Evolutionary conservation across 345 rosid species (phyloP).

Genomic region (Aquilaria sinensis): DNA sequence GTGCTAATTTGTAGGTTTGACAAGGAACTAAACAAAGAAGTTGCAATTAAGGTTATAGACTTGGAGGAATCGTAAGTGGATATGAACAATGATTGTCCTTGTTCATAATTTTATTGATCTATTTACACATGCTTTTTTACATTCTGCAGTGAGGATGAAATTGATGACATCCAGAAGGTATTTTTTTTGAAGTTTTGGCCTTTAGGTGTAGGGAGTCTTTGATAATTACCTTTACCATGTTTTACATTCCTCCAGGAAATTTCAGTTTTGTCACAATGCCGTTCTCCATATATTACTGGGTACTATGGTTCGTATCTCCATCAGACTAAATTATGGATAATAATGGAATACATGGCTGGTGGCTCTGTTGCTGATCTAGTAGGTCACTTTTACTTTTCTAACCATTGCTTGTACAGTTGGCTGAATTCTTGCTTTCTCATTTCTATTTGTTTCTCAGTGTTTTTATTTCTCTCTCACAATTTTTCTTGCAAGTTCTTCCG

Average conservation of each 20-base stretch:
- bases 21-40: slow-evolving; percentile 87
- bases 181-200: slow-evolving; percentile 11
- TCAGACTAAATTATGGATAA: slow-evolving; percentile 97
- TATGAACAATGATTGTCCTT: slow-evolving; percentile 6
- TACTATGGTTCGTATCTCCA: slow-evolving; percentile 96
- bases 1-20: slow-evolving; percentile 73
- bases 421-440: background rate
- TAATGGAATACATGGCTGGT: slow-evolving; percentile 99
- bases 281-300: slow-evolving; percentile 91
- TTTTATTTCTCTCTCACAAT: background rate
- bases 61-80: slow-evolving; percentile 96
- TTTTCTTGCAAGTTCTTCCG: background rate
- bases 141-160: slow-evolving; percentile 87
- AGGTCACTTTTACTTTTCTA: slow-evolving; percentile 44
- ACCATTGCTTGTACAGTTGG: slow-evolving; percentile 15
- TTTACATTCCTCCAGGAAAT: slow-evolving; percentile 62
- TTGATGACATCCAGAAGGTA: slow-evolving; percentile 99
- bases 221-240: slow-evolving; percentile 18
- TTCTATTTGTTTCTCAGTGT: background rate
- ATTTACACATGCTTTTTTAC: background rate
- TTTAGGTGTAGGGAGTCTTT: slow-evolving; percentile 4
- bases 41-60: slow-evolving; percentile 98
- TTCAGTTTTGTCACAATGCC: slow-evolving; percentile 92
- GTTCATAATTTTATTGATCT: background rate
- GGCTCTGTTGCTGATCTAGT: slow-evolving; percentile 99